Percentiles rank a stretch among this genome's conserved stretches.
Evolutionary conservation across 2,329 filamentous ascomycete genomes (phyloP).

Genomic region (Fusarium vanettenii): DNA sequence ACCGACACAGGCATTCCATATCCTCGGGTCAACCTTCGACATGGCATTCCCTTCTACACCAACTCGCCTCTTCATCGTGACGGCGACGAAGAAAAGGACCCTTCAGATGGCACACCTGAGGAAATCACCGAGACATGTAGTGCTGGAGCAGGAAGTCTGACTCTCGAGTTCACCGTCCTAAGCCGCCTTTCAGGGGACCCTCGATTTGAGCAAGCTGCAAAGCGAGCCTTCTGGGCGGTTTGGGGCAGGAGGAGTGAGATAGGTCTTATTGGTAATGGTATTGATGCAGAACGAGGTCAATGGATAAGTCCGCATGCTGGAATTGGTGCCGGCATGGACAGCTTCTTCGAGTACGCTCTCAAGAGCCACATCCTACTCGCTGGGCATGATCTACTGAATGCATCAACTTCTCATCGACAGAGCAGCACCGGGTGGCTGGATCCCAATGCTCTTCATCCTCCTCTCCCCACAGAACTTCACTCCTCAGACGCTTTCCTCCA

Average conservation of each 20-base stretch:
- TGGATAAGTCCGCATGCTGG: slow-evolving; percentile 94
- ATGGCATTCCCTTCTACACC: slow-evolving; percentile 91
- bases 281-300: slow-evolving; percentile 89
- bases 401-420: slow-evolving; percentile 52
- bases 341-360: slow-evolving; percentile 97
- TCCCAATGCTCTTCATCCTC: slow-evolving; percentile 71
- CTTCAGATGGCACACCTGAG: slow-evolving; percentile 50
- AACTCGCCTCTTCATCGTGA: slow-evolving; percentile 82
- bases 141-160: slow-evolving; percentile 93
- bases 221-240: slow-evolving; percentile 96
- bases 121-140: slow-evolving; percentile 98
- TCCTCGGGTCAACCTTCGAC: slow-evolving; percentile 89
- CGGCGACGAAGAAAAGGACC: slow-evolving; percentile 43
- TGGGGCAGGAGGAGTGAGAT: slow-evolving; percentile 89
- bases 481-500: slow-evolving; percentile 82
- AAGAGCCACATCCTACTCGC: slow-evolving; percentile 94
- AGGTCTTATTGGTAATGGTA: slow-evolving; percentile 88
- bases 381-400: slow-evolving; percentile 71
- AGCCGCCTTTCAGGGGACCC: slow-evolving; percentile 88
- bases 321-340: slow-evolving; percentile 96
- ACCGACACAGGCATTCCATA: slow-evolving; percentile 93
- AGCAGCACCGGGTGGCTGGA: slow-evolving; percentile 65
- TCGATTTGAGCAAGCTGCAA: slow-evolving; percentile 90
- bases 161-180: slow-evolving; percentile 91
- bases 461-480: slow-evolving; percentile 73